Conservation (phyloP, 805 yeast genomes). For the Saccharomycopsis vini region DNA sequence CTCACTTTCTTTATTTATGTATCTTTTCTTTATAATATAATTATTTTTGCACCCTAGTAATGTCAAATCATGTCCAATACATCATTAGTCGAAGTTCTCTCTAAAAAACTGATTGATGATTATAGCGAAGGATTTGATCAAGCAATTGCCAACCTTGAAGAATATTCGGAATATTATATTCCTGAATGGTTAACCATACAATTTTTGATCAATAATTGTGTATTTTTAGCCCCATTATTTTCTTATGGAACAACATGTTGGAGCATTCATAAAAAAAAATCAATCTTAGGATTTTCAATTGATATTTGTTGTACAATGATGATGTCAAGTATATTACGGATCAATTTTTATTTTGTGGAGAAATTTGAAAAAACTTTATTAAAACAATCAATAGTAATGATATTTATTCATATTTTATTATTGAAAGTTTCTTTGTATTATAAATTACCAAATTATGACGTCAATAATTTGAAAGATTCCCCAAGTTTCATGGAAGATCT, state of each 20-base stretch:
- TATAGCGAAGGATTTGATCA: too few relatives aligned
- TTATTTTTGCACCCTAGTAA: too few relatives aligned
- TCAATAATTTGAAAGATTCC: neutral
- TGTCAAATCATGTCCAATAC: too few relatives aligned
- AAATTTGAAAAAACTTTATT: slow-evolving; percentile 77
- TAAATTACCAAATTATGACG: slow-evolving; percentile 28
- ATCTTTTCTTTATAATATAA: too few relatives aligned
- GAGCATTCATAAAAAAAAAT: slow-evolving; percentile 51
- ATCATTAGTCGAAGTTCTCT: too few relatives aligned
- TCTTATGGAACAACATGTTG: slow-evolving; percentile 81
- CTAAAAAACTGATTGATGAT: too few relatives aligned
- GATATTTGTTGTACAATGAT: slow-evolving; percentile 92
- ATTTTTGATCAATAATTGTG: slow-evolving; percentile 50
- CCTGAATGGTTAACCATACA: slow-evolving; percentile 47
- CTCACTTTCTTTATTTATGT: too few relatives aligned
- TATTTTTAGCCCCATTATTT: slow-evolving; percentile 75
- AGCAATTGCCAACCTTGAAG: too few relatives aligned
- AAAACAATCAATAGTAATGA: slow-evolving; percentile 77
- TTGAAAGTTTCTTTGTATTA: slow-evolving; percentile 54
- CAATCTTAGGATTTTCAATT: slow-evolving; percentile 76
- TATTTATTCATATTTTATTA: slow-evolving; percentile 62
- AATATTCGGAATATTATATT: too few relatives aligned
- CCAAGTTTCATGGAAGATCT: neutral
- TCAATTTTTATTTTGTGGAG: slow-evolving; percentile 66
- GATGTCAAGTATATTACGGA: slow-evolving; percentile 62